A percentile compares a stretch with the other conserved stretches of the same genome.
Conservation (phyloP, 108 stramenopile species). For the Pseudonitzschia multistriata region DNA sequence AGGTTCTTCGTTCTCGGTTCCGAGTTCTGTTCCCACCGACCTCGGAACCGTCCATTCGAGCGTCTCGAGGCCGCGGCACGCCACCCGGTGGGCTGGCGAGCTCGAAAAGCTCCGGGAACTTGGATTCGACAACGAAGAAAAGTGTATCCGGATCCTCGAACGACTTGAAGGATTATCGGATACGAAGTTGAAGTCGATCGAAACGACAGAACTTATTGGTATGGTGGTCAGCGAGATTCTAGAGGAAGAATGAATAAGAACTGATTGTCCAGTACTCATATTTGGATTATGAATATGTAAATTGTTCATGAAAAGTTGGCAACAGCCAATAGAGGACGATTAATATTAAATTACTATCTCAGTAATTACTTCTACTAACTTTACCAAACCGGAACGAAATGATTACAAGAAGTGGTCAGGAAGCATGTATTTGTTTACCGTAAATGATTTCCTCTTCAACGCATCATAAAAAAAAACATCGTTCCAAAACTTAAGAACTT, state of each 20-base stretch:
- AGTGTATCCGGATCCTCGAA: conserved; percentile 61
- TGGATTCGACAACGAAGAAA: conserved; percentile 61
- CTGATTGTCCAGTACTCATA: too few relatives aligned
- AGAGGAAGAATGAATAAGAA: conserved; percentile 18
- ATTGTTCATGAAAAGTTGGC: too few relatives aligned
- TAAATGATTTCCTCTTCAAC: too few relatives aligned
- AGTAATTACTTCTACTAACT: too few relatives aligned
- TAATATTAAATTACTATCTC: too few relatives aligned
- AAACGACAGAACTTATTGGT: conserved; percentile 40
- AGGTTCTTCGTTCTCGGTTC: conserved; percentile 24
- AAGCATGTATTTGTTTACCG: too few relatives aligned
- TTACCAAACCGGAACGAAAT: too few relatives aligned
- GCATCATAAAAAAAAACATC: too few relatives aligned
- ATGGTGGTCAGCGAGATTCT: conserved; percentile 54
- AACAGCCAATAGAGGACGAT: too few relatives aligned
- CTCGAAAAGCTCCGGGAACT: conserved; percentile 57
- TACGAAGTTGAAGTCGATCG: conserved; percentile 37
- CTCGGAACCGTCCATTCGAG: background rate
- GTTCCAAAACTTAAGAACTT: too few relatives aligned
- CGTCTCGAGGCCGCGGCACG: conserved; percentile 26
- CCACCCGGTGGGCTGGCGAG: conserved; percentile 64
- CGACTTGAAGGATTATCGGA: conserved; percentile 64
- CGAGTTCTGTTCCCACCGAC: conserved; percentile 40
- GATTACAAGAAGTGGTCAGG: too few relatives aligned
- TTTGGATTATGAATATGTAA: too few relatives aligned